A percentile compares a stretch with the other conserved stretches of the same genome.
Conservation (phyloP, 192 early-diverging fungal species). For the Linnemannia exigua region DNA sequence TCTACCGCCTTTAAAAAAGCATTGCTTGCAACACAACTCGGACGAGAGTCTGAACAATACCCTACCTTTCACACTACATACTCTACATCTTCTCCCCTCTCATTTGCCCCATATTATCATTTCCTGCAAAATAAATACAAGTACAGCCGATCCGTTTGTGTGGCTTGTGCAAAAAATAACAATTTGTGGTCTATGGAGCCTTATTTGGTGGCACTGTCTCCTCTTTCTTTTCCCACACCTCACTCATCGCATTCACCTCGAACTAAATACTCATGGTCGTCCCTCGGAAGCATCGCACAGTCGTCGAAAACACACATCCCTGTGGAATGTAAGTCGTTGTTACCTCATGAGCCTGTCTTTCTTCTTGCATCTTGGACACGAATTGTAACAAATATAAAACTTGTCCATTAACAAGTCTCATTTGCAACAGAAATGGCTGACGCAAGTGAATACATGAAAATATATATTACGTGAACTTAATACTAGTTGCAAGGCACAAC, state of each 20-base stretch:
- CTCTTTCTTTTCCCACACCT: background rate
- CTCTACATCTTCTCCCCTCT: constrained; percentile 1
- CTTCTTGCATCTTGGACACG: background rate
- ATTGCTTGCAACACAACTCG: background rate
- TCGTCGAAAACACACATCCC: constrained; percentile 25
- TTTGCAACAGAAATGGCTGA: background rate
- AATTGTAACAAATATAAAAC: no score
- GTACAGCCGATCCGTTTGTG: background rate
- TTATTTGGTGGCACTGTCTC: constrained; percentile 6
- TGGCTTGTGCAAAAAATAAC: background rate
- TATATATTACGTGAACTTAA: background rate
- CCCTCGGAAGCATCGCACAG: constrained; percentile 31
- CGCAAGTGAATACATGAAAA: background rate
- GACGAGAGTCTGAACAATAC: background rate
- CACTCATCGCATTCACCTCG: constrained; percentile 8
- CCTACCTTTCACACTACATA: background rate
- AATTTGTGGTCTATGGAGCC: background rate
- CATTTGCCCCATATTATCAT: background rate
- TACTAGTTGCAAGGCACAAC: constrained; percentile 67
- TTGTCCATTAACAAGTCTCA: background rate
- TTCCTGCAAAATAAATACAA: background rate
- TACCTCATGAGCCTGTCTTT: background rate
- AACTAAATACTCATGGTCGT: constrained; percentile 27
- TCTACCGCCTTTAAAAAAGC: constrained; percentile 46
- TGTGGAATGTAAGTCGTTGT: constrained; percentile 45